phyloP scores from a whole-genome alignment of 495 filamentous ascomycete species.

The Trichodelitschia bisporula region DNA sequence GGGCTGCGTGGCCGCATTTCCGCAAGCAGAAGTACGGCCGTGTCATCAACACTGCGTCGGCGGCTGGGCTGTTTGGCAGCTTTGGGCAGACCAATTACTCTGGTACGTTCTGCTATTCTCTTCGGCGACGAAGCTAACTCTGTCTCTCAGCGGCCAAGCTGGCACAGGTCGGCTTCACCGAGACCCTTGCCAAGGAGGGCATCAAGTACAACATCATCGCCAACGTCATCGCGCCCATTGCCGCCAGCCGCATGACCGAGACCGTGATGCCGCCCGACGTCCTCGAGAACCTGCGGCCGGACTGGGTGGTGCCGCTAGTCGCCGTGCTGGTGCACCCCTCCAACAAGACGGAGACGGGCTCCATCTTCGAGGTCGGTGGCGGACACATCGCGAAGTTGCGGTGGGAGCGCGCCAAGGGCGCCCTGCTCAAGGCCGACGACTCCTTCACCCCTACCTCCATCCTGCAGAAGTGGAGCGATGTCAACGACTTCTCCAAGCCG shows the following conservation, averaged over 20 bases:
- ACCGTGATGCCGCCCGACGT: constrained; percentile 95
- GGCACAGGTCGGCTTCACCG: constrained; percentile 89
- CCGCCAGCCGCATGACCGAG: constrained; percentile 89
- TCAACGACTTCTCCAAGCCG: constrained; percentile 68
- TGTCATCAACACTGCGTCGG: constrained; percentile 87
- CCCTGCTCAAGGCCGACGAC: constrained; percentile 71
- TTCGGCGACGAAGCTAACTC: constrained; percentile 5
- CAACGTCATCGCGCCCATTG: constrained; percentile 93
- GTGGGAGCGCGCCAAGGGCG: constrained; percentile 87
- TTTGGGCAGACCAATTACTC: constrained; percentile 98
- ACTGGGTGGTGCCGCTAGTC: constrained; percentile 89
- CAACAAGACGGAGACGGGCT: constrained; percentile 62
- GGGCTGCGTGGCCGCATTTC: constrained; percentile 95
- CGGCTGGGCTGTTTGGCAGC: constrained; percentile 82
- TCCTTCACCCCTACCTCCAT: constrained; percentile 73
- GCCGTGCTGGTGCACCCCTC: constrained; percentile 73
- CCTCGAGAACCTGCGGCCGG: constrained; percentile 68
- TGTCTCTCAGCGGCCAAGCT: constrained; percentile 54
- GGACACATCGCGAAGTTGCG: constrained; percentile 82
- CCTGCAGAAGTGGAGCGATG: constrained; percentile 65
- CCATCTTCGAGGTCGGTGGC: constrained; percentile 85
- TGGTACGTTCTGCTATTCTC: constrained; percentile 22
- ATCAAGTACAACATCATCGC: constrained; percentile 93
- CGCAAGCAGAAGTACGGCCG: constrained; percentile 95
- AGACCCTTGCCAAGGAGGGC: constrained; percentile 94